These are phyloP conservation scores for Pachysolen tannophilus DNA, from an alignment of 805 yeast genomes.

Conservation along the genomic window DNA sequence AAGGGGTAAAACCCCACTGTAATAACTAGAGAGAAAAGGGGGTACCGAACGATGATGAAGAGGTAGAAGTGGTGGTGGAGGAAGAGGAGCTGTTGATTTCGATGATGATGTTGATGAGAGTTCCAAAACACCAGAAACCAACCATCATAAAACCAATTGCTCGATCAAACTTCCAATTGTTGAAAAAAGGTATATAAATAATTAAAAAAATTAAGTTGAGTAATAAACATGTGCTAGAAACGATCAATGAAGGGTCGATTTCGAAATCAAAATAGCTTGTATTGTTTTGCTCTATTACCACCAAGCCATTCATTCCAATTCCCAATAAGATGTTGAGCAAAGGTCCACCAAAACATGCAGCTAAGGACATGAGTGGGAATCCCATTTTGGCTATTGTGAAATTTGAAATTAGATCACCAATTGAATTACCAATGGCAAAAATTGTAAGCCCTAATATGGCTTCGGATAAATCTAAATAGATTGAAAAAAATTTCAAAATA, in stretches of 20 bases:
- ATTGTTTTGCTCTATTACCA: no score
- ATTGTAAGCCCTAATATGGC: slow-evolving; percentile 40
- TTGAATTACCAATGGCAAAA: slow-evolving; percentile 41
- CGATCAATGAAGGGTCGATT: slow-evolving; percentile 29
- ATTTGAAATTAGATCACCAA: slow-evolving; percentile 46
- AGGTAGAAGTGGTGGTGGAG: no score
- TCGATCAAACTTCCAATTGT: slow-evolving; percentile 32
- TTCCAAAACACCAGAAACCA: slow-evolving; percentile 32
- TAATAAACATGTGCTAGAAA: slow-evolving; percentile 34
- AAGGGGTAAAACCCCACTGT: no score
- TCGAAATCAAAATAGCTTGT: slow-evolving; percentile 24
- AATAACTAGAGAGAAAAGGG: no score
- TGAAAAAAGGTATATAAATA: slow-evolving; percentile 27
- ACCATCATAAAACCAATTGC: slow-evolving; percentile 31
- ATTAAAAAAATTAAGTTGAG: slow-evolving; percentile 28
- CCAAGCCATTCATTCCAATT: slow-evolving; percentile 41
- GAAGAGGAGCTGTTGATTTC: no score
- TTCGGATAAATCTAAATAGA: no score
- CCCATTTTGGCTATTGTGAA: slow-evolving; percentile 30
- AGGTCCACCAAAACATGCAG: slow-evolving; percentile 49
- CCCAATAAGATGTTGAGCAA: slow-evolving; percentile 40
- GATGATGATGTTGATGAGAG: slow-evolving; percentile 22
- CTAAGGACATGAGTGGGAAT: slow-evolving; percentile 35
- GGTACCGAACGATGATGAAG: no score
- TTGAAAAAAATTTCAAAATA: slow-evolving; percentile 52